Percentiles rank a stretch among this genome's conserved stretches.
Conservation (phyloP, 1,284 basidiomycete genomes). For the Ganoderma boninense region DNA sequence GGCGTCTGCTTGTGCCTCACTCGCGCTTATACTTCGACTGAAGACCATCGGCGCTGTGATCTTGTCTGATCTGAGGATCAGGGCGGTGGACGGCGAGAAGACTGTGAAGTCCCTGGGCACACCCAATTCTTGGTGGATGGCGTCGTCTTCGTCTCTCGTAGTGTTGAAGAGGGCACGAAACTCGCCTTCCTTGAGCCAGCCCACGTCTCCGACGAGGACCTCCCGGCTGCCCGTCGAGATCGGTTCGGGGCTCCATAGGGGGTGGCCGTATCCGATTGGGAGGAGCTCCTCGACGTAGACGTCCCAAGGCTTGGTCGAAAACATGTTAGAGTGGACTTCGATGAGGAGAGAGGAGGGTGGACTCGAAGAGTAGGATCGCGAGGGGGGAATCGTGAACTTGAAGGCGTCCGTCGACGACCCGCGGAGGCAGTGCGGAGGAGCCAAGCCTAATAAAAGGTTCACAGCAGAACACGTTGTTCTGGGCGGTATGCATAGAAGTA, state of each 20-base stretch:
- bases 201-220: slow-evolving; percentile 32
- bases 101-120: slow-evolving; percentile 10
- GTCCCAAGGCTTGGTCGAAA: slow-evolving; percentile 15
- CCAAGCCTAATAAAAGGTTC: not conserved
- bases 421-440: not conserved
- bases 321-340: not conserved
- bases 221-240: not conserved
- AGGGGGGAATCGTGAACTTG: not conserved
- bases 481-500: not conserved
- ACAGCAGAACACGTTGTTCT: not conserved
- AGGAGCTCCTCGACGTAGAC: slow-evolving; percentile 30
- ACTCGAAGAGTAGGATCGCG: not conserved
- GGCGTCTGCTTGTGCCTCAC: not conserved
- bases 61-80: not conserved
- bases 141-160: slow-evolving; percentile 7
- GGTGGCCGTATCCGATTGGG: slow-evolving; percentile 26
- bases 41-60: slow-evolving; percentile 10
- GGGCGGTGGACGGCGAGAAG: slow-evolving; percentile 1
- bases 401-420: not conserved
- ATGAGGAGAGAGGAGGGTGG: not conserved
- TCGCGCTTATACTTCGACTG: slow-evolving; percentile 15
- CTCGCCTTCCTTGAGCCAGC: slow-evolving; percentile 25
- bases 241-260: slow-evolving; percentile 33
- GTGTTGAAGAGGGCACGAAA: slow-evolving; percentile 33
- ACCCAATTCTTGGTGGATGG: not conserved